Conservation (phyloP, 1,139 yeast genomes). For the Protomyces macrosporus region DNA sequence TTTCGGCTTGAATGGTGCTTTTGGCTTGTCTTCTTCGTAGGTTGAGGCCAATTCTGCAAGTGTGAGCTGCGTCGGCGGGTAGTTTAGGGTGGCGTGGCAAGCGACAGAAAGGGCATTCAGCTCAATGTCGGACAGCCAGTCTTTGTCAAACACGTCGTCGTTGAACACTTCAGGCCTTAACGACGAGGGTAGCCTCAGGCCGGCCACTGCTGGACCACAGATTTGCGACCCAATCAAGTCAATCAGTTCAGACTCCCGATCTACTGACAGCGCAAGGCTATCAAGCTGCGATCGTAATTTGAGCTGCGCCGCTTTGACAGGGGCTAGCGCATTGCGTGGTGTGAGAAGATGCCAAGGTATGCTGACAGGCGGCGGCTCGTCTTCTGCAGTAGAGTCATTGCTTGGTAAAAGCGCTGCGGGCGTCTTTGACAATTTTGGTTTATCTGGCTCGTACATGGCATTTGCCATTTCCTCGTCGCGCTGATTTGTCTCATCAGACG, state of each 20-base stretch:
- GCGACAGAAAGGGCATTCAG: neutral
- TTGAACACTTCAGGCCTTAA: neutral
- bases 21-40: neutral
- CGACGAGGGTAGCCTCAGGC: neutral
- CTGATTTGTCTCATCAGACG: neutral
- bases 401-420: neutral
- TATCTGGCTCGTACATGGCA: neutral
- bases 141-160: neutral
- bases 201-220: neutral
- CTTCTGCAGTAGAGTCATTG: neutral
- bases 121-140: neutral
- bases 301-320: neutral
- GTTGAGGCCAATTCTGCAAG: neutral
- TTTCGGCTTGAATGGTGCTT: neutral
- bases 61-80: neutral
- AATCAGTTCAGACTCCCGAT: neutral
- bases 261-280: neutral
- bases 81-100: neutral
- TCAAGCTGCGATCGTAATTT: neutral
- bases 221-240: neutral
- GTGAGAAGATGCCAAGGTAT: neutral
- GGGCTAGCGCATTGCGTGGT: neutral
- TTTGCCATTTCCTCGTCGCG: neutral
- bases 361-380: neutral
- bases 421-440: too few species aligned